Evolutionary conservation across 2,329 filamentous ascomycete genomes (phyloP).

Genomic region (Thielaviopsis punctulata): DNA sequence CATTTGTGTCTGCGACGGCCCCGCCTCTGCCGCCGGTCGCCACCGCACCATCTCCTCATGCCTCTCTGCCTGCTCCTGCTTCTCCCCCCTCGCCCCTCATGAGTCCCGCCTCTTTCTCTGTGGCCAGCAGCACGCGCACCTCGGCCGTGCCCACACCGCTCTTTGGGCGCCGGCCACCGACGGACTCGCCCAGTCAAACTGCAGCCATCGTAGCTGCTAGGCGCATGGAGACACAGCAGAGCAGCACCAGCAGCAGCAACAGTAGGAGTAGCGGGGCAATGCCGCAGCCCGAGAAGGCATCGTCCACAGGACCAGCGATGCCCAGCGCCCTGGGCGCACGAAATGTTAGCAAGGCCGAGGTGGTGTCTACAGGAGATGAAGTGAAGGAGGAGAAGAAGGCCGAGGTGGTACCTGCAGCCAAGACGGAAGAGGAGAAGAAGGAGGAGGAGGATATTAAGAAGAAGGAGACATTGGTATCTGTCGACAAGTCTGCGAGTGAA

Average conservation of each 20-base stretch:
- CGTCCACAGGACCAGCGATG: too few relatives aligned
- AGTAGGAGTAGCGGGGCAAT: background rate
- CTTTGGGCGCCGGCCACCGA: background rate
- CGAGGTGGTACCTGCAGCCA: background rate
- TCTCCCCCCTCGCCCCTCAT: background rate
- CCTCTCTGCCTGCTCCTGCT: background rate
- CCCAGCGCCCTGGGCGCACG: background rate
- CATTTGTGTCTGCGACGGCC: background rate
- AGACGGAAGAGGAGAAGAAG: background rate
- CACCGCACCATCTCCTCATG: background rate
- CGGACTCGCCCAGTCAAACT: too few relatives aligned
- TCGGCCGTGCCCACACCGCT: background rate
- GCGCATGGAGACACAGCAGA: background rate
- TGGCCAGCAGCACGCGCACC: background rate
- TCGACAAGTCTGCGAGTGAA: too few relatives aligned
- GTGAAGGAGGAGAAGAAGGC: background rate
- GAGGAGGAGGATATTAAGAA: background rate
- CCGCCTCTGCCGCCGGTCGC: background rate
- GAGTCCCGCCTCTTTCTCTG: too few relatives aligned
- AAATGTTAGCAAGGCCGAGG: background rate
- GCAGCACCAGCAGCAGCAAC: background rate
- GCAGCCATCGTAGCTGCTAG: background rate
- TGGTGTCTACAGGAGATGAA: too few relatives aligned
- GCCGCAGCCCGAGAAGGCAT: background rate
- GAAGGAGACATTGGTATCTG: background rate